Conservation (phyloP, 2,329 filamentous ascomycete species). For the Podosphaera aphanis region DNA sequence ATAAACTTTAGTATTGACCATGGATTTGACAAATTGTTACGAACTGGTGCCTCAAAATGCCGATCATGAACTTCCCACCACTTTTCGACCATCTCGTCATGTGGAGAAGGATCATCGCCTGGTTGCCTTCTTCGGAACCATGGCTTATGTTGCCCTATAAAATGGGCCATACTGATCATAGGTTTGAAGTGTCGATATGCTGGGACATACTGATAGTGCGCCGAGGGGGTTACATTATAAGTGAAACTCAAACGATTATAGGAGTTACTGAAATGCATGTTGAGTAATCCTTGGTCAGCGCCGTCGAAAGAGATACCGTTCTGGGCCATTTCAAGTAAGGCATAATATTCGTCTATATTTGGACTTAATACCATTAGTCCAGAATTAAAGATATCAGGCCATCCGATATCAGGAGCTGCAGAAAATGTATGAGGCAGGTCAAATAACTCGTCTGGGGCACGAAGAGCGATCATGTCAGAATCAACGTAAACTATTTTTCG, state of each 20-base stretch:
- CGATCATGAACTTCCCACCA: slow-evolving; percentile 94
- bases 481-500: slow-evolving; percentile 86
- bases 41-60: slow-evolving; percentile 42
- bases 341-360: slow-evolving; percentile 69
- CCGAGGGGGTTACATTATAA: slow-evolving; percentile 93
- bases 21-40: slow-evolving; percentile 2
- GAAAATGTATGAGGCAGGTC: slow-evolving; percentile 34
- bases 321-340: slow-evolving; percentile 61
- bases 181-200: slow-evolving; percentile 85
- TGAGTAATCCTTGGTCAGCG: slow-evolving; percentile 83
- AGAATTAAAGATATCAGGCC: slow-evolving; percentile 97
- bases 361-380: slow-evolving; percentile 83
- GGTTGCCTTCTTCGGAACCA: slow-evolving; percentile 46
- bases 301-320: slow-evolving; percentile 86
- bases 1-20: not conserved
- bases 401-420: slow-evolving; percentile 81
- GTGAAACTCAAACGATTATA: slow-evolving; percentile 81
- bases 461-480: slow-evolving; percentile 73
- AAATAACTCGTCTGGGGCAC: slow-evolving; percentile 85
- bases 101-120: slow-evolving; percentile 34
- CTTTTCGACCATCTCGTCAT: slow-evolving; percentile 59
- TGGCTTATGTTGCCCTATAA: slow-evolving; percentile 78
- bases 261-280: slow-evolving; percentile 69
- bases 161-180: slow-evolving; percentile 76
- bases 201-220: slow-evolving; percentile 90